Conservation (phyloP, 2,329 filamentous ascomycete genomes). For the Fusarium xyrophilum region DNA sequence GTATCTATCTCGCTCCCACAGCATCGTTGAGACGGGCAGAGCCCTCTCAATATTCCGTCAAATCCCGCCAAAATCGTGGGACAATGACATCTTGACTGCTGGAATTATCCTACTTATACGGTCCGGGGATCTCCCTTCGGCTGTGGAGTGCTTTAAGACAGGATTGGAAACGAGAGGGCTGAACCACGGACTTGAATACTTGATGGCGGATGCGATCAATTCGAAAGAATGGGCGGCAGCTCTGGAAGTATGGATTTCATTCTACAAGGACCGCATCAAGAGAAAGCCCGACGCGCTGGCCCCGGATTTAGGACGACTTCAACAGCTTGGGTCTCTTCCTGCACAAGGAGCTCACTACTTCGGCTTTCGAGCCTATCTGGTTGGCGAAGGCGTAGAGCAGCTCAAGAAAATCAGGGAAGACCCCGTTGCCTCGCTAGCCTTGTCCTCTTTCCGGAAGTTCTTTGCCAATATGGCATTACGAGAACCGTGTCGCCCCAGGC, state of each 20-base stretch:
- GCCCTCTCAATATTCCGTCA: conserved; percentile 54
- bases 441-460: conserved; percentile 42
- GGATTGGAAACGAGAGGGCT: conserved; percentile 47
- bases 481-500: conserved; percentile 45
- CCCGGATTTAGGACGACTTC: conserved; percentile 27
- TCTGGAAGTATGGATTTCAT: conserved; percentile 49
- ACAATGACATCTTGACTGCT: conserved; percentile 49
- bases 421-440: conserved; percentile 29
- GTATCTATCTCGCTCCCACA: conserved; percentile 53
- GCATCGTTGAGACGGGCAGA: conserved; percentile 54
- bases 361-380: conserved; percentile 46
- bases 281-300: not conserved
- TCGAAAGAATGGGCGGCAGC: conserved; percentile 47
- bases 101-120: conserved; percentile 53
- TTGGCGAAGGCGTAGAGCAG: conserved; percentile 36
- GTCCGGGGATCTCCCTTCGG: conserved; percentile 48
- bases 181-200: conserved; percentile 52
- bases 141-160: conserved; percentile 50
- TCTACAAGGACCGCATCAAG: conserved; percentile 36
- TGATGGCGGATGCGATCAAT: conserved; percentile 52
- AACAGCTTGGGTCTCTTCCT: conserved; percentile 39
- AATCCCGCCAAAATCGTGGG: conserved; percentile 49
- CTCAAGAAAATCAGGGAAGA: conserved; percentile 37
- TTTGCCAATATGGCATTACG: conserved; percentile 45
- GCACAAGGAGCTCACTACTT: conserved; percentile 45